Base-by-base conservation (phyloP, 176 grass and related monocot genomes). In the Phoenix roebelenii region DNA sequence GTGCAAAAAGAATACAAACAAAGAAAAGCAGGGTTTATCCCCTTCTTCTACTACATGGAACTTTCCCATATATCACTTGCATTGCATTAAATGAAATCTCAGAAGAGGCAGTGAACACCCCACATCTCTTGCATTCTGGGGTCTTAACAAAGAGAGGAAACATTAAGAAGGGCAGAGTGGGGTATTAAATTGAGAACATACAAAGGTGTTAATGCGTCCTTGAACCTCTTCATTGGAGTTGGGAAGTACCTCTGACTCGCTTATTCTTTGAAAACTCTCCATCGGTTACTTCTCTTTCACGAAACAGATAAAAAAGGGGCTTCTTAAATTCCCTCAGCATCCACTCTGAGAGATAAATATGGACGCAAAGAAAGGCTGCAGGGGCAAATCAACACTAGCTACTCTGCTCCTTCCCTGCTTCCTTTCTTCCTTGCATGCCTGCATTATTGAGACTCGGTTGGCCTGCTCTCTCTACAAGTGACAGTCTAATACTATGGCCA, bases 121-220 rank as follows among this genome's bases (percentile, higher is more conserved):
- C 15, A 49, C 23, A 52, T 52, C 61, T 50, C 23, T 15, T 5
- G 24, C n/a, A 61, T 30, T 61, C 51, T 54, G 53, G 60, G 28
- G 53, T 72, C 23, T 18, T 53, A 50, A n/a, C 55, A 23, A 32
- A 24, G 4, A 15, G 29, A 23, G 44, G 12, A 15, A 24, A 1
- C 15, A 35, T 64, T 70, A 68, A 75, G 51, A 15, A 29, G 52
- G 72, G 58, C 60, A 19, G 18, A 30, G 24, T 22, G 51, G 64
- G 44, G 18, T 17, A 68, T 53, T 29, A 49, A 59, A 48, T 44
- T 44, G 55, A 25, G 81, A 44, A 54, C 78, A 81, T 81, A 88
- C 89, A 60, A 82, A 82, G 32, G 80, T 60, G 62, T 66, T 72
- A 85, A 94, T 85, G 89, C 80, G 68, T 58, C 77, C 80, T 88